Evolutionary conservation across 176 grass and related monocot species (phyloP), one percentile per base, ranked within the genome.

Genomic region (Rhipidocladum racemiflorum): DNA sequence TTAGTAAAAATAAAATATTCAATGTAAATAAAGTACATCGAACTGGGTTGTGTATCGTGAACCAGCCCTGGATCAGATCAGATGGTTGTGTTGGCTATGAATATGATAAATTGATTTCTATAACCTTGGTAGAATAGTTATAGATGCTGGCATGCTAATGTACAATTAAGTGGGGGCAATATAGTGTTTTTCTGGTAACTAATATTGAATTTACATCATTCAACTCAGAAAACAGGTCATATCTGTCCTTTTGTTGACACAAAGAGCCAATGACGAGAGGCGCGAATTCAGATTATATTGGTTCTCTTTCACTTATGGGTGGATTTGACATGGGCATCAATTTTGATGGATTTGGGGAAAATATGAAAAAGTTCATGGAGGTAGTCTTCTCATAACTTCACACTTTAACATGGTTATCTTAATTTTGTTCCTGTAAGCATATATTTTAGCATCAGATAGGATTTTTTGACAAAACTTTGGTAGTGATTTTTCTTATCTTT

Each of bases 341-440:
- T 45, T 65, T 85, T 48, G 83, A 89, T 0, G 72, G 46, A 25
- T 72, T 89, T 59, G 87, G 75, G 59, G 83, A 85, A 81, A 81
- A 85, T 70, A 11, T 89, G 64, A 85, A n/a, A 32, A 89, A 71
- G 70, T 59, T 85, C 35, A 82, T 89, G 15, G 87, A 89, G 87
- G 87, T 88, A 30, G 11, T 76, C 54, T 35, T 75, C 3, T 81
- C 61, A 74, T 85, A 75, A 74, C 39, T 72, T 65, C 11, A 13
- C n/a, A 40, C 1, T 23, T 78, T 10, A 63, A 14, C 54, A 64
- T 65, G 5, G 11, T 81, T 65, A 2, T 63, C 28, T 55, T 30
- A 13, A 42, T 76, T 73, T 65, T 76, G 2, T 65, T 78, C 21
- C 2, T 69, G 15, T 43, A 38, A 70, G n/a, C 46, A 75, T 6